These are phyloP conservation scores for Tolypocladium amazonense DNA, from an alignment of 2,329 filamentous ascomycete species.

Conservation along the genomic window DNA sequence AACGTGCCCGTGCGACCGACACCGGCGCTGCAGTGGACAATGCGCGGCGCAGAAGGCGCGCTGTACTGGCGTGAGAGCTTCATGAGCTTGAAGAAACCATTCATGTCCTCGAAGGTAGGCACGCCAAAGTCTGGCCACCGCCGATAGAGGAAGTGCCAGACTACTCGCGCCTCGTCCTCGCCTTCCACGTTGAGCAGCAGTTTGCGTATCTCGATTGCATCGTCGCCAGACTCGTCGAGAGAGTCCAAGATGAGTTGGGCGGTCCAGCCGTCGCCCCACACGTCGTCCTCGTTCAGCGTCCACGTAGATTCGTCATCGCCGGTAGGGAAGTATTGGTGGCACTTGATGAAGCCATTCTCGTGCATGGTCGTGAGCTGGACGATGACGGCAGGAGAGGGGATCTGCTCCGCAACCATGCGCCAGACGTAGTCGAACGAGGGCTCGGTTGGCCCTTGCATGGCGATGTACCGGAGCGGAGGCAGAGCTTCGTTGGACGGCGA, in stretches of 20 bases:
- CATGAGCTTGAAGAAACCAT: constrained; percentile 60
- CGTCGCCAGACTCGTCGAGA: constrained; percentile 41
- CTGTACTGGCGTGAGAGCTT: constrained; percentile 49
- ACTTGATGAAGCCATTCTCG: constrained; percentile 71
- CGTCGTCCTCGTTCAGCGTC: constrained; percentile 50
- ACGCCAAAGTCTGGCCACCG: constrained; percentile 88
- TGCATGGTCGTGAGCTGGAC: constrained; percentile 90
- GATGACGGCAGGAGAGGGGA: constrained; percentile 62
- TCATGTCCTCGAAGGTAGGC: constrained; percentile 56
- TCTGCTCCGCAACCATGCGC: constrained; percentile 88
- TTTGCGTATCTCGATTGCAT: constrained; percentile 63
- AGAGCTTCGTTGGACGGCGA: constrained; percentile 26
- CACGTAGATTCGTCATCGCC: constrained; percentile 39
- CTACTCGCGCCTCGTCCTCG: constrained; percentile 39
- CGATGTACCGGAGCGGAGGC: constrained; percentile 60
- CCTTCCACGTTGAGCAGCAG: constrained; percentile 47
- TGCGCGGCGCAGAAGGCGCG: constrained; percentile 52
- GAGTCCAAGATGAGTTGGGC: constrained; percentile 60
- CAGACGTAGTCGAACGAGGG: constrained; percentile 74
- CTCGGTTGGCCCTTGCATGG: constrained; percentile 81
- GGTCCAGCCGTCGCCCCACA: constrained; percentile 56
- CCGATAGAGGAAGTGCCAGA: constrained; percentile 80
- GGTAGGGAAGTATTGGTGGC: constrained; percentile 76
- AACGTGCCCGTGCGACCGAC: constrained; percentile 93
- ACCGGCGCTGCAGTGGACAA: constrained; percentile 82